phyloP scores from a whole-genome alignment of 2,329 filamentous ascomycete genomes.

The Alternaria sp. region DNA sequence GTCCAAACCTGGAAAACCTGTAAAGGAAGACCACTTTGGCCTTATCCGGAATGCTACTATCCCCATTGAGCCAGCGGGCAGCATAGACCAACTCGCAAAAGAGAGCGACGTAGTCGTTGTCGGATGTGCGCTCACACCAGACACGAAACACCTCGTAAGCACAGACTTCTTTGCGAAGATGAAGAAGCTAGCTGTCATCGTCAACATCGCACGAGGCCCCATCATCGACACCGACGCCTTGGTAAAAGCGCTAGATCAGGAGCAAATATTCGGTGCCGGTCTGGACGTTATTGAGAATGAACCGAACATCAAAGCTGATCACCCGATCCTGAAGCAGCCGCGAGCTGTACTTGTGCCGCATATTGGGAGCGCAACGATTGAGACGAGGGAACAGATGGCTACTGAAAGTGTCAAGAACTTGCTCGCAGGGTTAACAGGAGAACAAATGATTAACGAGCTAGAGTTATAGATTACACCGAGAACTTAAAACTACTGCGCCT shows the following conservation, averaged over 20 bases:
- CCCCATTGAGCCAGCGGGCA: slow-evolving; percentile 31
- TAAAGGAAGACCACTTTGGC: slow-evolving; percentile 36
- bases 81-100: slow-evolving; percentile 34
- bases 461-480: slow-evolving; percentile 20
- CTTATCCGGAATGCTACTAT: slow-evolving; percentile 28
- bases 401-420: slow-evolving; percentile 65
- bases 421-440: slow-evolving; percentile 38
- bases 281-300: slow-evolving; percentile 67
- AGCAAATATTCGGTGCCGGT: slow-evolving; percentile 62
- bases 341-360: slow-evolving; percentile 65
- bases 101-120: slow-evolving; percentile 45
- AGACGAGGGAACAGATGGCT: slow-evolving; percentile 68
- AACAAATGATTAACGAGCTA: slow-evolving; percentile 43
- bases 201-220: slow-evolving; percentile 66
- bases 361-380: slow-evolving; percentile 66
- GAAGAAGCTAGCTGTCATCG: slow-evolving; percentile 63
- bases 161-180: slow-evolving; percentile 55
- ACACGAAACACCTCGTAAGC: slow-evolving; percentile 40
- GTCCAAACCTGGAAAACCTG: slow-evolving; percentile 34
- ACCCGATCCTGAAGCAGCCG: slow-evolving; percentile 58
- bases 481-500: not conserved
- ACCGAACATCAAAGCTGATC: slow-evolving; percentile 57
- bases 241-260: slow-evolving; percentile 60
- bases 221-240: slow-evolving; percentile 65
- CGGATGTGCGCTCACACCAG: slow-evolving; percentile 38